Percentiles rank a stretch among this genome's conserved stretches.
phyloP scores from a whole-genome alignment of 1,139 yeast species.

The Diutina mesorugosa region DNA sequence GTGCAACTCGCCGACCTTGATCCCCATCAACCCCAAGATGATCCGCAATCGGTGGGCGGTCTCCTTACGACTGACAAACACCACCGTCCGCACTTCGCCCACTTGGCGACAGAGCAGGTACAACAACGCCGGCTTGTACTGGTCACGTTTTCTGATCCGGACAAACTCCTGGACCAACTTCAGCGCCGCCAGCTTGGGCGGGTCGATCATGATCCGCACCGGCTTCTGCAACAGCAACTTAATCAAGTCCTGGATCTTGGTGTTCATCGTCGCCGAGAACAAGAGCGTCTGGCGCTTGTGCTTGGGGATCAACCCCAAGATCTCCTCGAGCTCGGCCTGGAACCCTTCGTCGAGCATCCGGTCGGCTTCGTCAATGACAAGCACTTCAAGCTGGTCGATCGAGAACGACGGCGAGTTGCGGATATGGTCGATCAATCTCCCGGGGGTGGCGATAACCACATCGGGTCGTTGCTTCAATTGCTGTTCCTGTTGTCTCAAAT shows the following conservation, averaged over 20 bases:
- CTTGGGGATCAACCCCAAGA: slow-evolving; percentile 71
- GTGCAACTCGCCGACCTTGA: slow-evolving; percentile 85
- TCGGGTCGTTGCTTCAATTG: slow-evolving; percentile 88
- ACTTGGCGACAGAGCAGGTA: slow-evolving; percentile 57
- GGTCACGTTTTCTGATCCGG: slow-evolving; percentile 83
- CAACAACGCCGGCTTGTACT: slow-evolving; percentile 69
- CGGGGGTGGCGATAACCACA: slow-evolving; percentile 92
- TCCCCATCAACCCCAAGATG: slow-evolving; percentile 73
- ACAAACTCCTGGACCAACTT: slow-evolving; percentile 88
- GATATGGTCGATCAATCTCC: slow-evolving; percentile 92
- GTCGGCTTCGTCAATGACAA: slow-evolving; percentile 96
- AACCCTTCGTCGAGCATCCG: slow-evolving; percentile 98
- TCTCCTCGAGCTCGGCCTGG: slow-evolving; percentile 87
- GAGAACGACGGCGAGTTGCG: slow-evolving; percentile 89
- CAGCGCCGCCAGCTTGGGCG: slow-evolving; percentile 85
- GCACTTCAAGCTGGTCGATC: slow-evolving; percentile 81
- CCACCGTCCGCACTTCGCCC: slow-evolving; percentile 66
- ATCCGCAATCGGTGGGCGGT: slow-evolving; percentile 80
- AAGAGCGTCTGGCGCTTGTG: slow-evolving; percentile 82
- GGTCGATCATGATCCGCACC: slow-evolving; percentile 89
- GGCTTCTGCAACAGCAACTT: slow-evolving; percentile 83
- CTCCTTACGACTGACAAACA: slow-evolving; percentile 85
- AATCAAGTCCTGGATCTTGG: slow-evolving; percentile 75
- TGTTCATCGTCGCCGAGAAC: slow-evolving; percentile 97
- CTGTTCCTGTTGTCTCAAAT: slow-evolving; percentile 88